Evolutionary conservation across 148 eudicot species (phyloP).

Genomic region (Arctostaphylos glauca): DNA sequence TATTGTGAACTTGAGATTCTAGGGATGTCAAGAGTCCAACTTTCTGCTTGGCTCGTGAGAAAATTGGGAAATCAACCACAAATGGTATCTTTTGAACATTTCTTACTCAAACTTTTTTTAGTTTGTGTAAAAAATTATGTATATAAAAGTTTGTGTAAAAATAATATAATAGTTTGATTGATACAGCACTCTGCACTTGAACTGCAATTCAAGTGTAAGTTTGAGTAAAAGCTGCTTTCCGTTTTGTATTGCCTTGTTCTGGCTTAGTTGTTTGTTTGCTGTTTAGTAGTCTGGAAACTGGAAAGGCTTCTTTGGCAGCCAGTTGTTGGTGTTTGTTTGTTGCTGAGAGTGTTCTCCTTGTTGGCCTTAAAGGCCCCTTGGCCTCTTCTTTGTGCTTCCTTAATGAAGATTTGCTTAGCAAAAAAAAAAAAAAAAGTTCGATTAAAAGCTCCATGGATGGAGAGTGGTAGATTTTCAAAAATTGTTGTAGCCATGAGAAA

Average conservation of each 20-base stretch:
- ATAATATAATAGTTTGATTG: neutral
- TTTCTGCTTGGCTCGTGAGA: neutral
- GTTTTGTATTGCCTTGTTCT: no score
- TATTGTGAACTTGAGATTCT: neutral
- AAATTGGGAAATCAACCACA: neutral
- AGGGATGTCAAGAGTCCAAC: no score
- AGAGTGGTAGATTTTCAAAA: neutral
- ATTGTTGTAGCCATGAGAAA: neutral
- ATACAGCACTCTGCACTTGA: neutral
- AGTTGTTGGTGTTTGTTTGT: no score
- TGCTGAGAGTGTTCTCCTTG: no score
- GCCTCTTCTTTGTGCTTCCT: no score
- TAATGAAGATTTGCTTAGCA: no score
- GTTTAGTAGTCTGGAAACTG: no score
- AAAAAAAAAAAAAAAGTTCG: no score
- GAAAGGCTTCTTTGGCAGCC: no score
- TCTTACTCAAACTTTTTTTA: neutral
- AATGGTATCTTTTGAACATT: neutral
- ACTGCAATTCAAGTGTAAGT: neutral
- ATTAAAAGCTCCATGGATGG: neutral
- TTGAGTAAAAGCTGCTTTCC: no score
- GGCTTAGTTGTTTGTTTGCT: no score
- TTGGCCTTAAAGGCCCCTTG: no score
- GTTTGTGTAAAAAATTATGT: neutral
- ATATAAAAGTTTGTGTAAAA: neutral